Conservation (phyloP, 129 eudicot species). For the Glebionis coronaria region DNA sequence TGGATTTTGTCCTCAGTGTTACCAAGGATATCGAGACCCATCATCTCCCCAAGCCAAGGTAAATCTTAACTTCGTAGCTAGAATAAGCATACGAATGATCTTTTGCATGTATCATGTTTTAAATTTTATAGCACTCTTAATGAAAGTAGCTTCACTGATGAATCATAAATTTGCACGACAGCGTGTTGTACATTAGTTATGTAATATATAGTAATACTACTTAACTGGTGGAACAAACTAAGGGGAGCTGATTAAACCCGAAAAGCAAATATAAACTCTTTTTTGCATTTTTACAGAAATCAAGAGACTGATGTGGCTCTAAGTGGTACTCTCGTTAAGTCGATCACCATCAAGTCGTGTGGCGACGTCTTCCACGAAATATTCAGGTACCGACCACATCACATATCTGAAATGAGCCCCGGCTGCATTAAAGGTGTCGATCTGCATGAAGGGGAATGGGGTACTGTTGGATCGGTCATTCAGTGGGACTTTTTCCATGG, state of each 20-base stretch:
- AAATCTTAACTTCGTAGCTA: too few relatives aligned
- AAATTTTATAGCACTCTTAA: too few relatives aligned
- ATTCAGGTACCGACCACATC: slow-evolving; percentile 34
- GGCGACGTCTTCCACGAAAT: slow-evolving; percentile 42
- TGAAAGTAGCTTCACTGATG: too few relatives aligned
- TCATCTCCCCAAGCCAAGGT: slow-evolving; percentile 21
- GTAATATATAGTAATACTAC: too few relatives aligned
- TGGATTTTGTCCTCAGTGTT: too few relatives aligned
- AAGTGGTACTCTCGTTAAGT: slow-evolving; percentile 19
- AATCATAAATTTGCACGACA: too few relatives aligned
- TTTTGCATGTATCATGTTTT: too few relatives aligned
- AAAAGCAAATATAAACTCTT: background rate
- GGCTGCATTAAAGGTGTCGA: slow-evolving; percentile 22
- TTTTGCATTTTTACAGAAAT: background rate
- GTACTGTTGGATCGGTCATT: slow-evolving; percentile 24
- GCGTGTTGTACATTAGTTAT: too few relatives aligned
- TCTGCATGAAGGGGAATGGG: slow-evolving; percentile 50
- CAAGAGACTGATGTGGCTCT: background rate
- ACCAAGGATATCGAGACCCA: too few relatives aligned
- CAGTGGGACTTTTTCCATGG: slow-evolving; percentile 17
- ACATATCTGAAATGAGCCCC: slow-evolving; percentile 34
- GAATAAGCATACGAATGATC: too few relatives aligned
- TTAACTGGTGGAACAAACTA: too few relatives aligned
- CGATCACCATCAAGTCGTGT: slow-evolving; percentile 34
- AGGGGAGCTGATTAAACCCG: too few relatives aligned